Conservation (phyloP, 2,329 filamentous ascomycete genomes). For the Trichophyton rubrum region DNA sequence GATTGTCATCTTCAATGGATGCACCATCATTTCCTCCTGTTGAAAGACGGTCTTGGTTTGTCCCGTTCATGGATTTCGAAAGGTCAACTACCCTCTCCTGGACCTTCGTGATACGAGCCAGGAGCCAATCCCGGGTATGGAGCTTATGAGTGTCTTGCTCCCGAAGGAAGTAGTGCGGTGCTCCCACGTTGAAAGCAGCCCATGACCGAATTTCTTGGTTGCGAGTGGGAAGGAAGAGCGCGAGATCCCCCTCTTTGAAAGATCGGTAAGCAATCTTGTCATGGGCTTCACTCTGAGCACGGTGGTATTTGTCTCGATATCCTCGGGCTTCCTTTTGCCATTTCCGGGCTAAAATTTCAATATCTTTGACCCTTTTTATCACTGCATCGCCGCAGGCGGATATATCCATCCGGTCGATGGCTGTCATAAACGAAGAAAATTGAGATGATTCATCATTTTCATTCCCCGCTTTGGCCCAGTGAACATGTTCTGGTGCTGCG, state of each 20-base stretch:
- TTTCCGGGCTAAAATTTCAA: slow-evolving; percentile 84
- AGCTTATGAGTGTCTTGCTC: slow-evolving; percentile 84
- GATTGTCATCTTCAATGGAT: slow-evolving; percentile 77
- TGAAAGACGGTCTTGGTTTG: slow-evolving; percentile 37
- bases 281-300: slow-evolving; percentile 69
- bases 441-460: slow-evolving; percentile 54
- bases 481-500: slow-evolving; percentile 57
- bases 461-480: slow-evolving; percentile 64
- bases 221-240: slow-evolving; percentile 82
- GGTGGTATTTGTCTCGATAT: slow-evolving; percentile 77
- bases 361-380: slow-evolving; percentile 80
- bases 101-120: slow-evolving; percentile 80
- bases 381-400: slow-evolving; percentile 76
- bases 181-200: slow-evolving; percentile 97
- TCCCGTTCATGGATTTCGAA: slow-evolving; percentile 57
- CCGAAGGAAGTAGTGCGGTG: slow-evolving; percentile 90
- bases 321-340: slow-evolving; percentile 78
- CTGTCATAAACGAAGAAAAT: slow-evolving; percentile 62
- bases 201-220: slow-evolving; percentile 91
- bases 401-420: slow-evolving; percentile 66
- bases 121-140: slow-evolving; percentile 81
- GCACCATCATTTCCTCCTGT: slow-evolving; percentile 42
- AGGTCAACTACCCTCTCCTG: slow-evolving; percentile 90
- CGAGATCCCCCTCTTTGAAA: slow-evolving; percentile 93
- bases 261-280: slow-evolving; percentile 93